Base-by-base conservation (phyloP, 2,329 filamentous ascomycete genomes). In the Bipolaris gigantea region DNA sequence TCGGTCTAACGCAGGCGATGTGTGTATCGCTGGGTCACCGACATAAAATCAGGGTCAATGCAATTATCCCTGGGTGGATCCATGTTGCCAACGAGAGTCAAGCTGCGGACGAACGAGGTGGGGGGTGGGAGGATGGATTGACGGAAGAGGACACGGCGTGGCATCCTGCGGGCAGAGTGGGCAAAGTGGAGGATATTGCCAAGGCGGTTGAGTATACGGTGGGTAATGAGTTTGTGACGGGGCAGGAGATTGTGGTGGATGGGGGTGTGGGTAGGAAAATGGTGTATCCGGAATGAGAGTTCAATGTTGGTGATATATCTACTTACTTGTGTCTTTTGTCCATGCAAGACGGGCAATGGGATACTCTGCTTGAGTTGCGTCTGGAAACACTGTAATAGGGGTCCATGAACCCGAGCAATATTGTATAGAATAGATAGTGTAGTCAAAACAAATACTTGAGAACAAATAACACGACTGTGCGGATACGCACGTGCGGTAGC, bases 61-160 rank as follows among this genome's bases (percentile, higher is more conserved):
- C 79, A 0, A 77, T 83, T 15, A 61, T 81, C 32, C 80, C 79
- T 0, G 80, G 80, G 0, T 83, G 80, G 81, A 80, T 83, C 42
- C 74, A 81, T 59, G 80, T 82, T 7, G 69, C 62, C 42, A 71
- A 80, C 41, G 76, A 79, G 64, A 74, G 69, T 38, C 70, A 71
- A 56, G 63, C 64, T 35, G 77, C 68, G 2, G 77, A 82, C 60
- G 74, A 76, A 59, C 65, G 71, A 36, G 73, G 73, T 0, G 55
- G 46, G 43, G 56, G 57, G 32, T 82, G 80, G 80, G 78, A 80
- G 53, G 76, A 80, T 4, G 79, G 76, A 0, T 59, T 82, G 58
- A 74, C 64, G 2, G 67, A 75, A 53, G 74, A 75, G 35, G 80
- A 83, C 55, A 73, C 76, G 25, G 54, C 65, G 46, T 82, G 80